Base-by-base conservation (phyloP, 2,329 filamentous ascomycete genomes). In the Ilyonectria sp. region DNA sequence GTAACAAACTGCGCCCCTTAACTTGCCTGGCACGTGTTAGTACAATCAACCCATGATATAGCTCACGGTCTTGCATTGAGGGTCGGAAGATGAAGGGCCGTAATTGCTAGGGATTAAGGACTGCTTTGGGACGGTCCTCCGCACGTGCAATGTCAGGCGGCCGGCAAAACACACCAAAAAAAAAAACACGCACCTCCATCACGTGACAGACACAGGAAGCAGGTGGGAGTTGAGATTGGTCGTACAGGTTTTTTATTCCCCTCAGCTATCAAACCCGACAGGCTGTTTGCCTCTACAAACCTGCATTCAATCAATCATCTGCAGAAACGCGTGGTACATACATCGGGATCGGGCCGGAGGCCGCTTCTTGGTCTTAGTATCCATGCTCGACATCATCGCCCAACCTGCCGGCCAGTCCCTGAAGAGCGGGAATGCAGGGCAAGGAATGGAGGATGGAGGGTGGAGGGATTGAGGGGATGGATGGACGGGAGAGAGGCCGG, bases 231-330 rank as follows among this genome's bases (percentile, higher is more conserved):
- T 15, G 40, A 7, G n/a, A 8, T 8, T 43, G 40, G 40, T n/a
- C 17, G 7, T 43, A 17, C 40, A 43, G 40, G 31, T n/a, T n/a
- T n/a, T 43, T 43, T n/a, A 43, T 43, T 43, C 17, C 15, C 40
- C 8, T n/a, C 40, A n/a, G 40, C 40, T 15, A 43, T 43, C 17
- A 43, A n/a, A 43, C 17, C 8, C 40, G 40, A 43, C 15, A n/a
- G 40, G 40, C 8, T 19, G 15, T 43, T 43, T 43, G 40, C 26
- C 19, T 46, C 21, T 35, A 33, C 44, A 57, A 46, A 57, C 47
- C 57, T 65, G 57, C 63, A 65, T 33, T 54, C 57, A 65, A 65
- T 65, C 57, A 60, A 56, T 60, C 57, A 60, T 26, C 52, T 60
- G 44, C 58, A 56, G 55, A 49, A 47, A 57, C 55, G 50, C 33